Percentiles rank a stretch among this genome's conserved stretches.
Conservation (phyloP, 768 basidiomycete genomes). For the Amanita muscaria region DNA sequence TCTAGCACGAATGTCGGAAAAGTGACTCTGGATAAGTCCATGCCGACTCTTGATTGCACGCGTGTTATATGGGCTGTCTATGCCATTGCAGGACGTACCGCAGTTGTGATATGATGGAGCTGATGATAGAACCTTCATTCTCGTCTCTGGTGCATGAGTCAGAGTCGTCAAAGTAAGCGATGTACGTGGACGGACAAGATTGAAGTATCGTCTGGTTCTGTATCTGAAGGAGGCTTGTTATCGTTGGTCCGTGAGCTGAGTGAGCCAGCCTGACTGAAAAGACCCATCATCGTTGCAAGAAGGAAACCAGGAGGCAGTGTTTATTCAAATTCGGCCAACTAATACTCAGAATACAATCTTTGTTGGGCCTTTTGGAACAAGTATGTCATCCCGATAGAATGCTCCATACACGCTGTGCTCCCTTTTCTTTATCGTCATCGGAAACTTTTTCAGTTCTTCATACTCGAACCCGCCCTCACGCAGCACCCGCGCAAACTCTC, state of each 20-base stretch:
- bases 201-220: slow-evolving; percentile 83
- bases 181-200: slow-evolving; percentile 57
- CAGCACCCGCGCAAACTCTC: slow-evolving; percentile 87
- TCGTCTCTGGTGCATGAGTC: slow-evolving; percentile 61
- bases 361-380: slow-evolving; percentile 51
- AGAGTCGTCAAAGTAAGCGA: slow-evolving; percentile 22
- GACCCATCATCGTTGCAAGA: slow-evolving; percentile 56
- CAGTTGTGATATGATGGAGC: slow-evolving; percentile 82
- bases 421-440: slow-evolving; percentile 97
- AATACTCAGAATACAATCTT: slow-evolving; percentile 63
- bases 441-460: slow-evolving; percentile 75
- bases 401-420: slow-evolving; percentile 86
- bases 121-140: slow-evolving; percentile 86
- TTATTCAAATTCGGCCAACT: slow-evolving; percentile 7
- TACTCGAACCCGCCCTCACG: slow-evolving; percentile 79
- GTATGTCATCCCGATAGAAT: slow-evolving; percentile 67
- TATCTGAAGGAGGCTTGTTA: slow-evolving; percentile 70
- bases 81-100: slow-evolving; percentile 35
- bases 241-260: slow-evolving; percentile 44
- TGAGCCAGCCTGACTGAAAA: slow-evolving; percentile 63
- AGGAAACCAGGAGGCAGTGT: neutral
- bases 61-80: neutral
- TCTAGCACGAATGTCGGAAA: slow-evolving; percentile 95
- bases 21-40: slow-evolving; percentile 94
- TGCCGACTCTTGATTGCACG: slow-evolving; percentile 61